phyloP scores from a whole-genome alignment of 371 early-diverging fungal genomes.

The Rhizomucor pusillus region DNA sequence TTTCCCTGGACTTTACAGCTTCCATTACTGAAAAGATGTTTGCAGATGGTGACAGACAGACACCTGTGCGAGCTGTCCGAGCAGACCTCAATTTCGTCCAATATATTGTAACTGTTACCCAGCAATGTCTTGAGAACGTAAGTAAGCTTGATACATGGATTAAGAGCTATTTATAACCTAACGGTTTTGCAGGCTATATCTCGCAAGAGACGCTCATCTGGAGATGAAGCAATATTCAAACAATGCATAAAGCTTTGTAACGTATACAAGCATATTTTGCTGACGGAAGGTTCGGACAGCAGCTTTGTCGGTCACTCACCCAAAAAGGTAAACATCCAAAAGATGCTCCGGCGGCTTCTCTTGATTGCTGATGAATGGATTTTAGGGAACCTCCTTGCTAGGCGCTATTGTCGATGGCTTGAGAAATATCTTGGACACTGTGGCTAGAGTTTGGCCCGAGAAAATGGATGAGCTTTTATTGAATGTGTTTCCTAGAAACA shows the following conservation, averaged over 20 bases:
- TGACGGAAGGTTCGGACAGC: conserved; percentile 36
- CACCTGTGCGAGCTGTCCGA: conserved; percentile 18
- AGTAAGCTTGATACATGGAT: not conserved
- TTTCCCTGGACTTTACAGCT: conserved; percentile 27
- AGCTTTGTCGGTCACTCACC: conserved; percentile 32
- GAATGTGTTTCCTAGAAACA: not conserved
- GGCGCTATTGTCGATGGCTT: conserved; percentile 16
- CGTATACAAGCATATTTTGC: conserved; percentile 24
- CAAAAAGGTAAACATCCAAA: conserved; percentile 13
- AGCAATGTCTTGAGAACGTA: conserved; percentile 15
- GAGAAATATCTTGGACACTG: conserved; percentile 15
- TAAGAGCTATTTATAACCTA: not conserved
- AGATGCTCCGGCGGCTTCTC: conserved; percentile 3
- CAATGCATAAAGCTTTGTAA: conserved; percentile 14
- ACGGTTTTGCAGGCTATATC: not conserved
- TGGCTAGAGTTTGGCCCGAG: conserved; percentile 28
- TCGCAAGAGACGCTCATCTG: too few species aligned
- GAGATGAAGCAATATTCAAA: conserved; percentile 2
- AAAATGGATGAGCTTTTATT: conserved; percentile 8
- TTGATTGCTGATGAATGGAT: not conserved
- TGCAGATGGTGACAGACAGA: conserved; percentile 14
- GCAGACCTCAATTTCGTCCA: conserved; percentile 44
- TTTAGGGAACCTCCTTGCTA: conserved; percentile 16
- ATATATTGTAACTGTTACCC: conserved; percentile 34
- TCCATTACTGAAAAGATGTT: conserved; percentile 32